Evolutionary conservation across 2,329 filamentous ascomycete genomes (phyloP).

Genomic region (Colletotrichum caudatum): DNA sequence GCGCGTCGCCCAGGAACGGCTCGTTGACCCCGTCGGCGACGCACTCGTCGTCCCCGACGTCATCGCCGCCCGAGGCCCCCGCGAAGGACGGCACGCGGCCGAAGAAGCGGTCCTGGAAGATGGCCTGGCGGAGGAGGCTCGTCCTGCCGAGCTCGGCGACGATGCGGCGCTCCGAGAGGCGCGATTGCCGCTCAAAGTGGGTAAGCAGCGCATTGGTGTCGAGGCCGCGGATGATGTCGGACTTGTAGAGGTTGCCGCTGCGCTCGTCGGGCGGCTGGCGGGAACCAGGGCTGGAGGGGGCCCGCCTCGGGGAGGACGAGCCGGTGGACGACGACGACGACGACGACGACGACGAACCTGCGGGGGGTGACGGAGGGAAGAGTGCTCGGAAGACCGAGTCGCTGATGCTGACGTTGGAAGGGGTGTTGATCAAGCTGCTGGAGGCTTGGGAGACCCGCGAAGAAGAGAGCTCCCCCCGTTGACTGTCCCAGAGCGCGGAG

Average conservation of each 20-base stretch:
- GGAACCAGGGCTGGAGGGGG: neutral
- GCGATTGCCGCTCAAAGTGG: constrained; percentile 28
- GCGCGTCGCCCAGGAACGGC: constrained; percentile 5
- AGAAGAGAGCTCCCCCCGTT: neutral
- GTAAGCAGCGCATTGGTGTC: constrained; percentile 20
- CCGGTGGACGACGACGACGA: neutral
- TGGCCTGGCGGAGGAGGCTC: constrained; percentile 23
- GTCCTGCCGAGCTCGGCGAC: constrained; percentile 22
- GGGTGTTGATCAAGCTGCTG: neutral
- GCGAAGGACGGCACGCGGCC: neutral
- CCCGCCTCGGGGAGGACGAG: neutral
- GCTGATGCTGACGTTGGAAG: neutral
- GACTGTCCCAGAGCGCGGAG: no score
- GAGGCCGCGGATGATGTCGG: constrained; percentile 6
- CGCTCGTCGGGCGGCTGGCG: neutral
- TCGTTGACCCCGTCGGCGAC: neutral
- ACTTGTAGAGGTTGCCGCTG: neutral
- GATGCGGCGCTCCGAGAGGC: constrained; percentile 29
- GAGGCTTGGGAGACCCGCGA: neutral
- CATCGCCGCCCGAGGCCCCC: neutral
- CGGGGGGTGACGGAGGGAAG: no score
- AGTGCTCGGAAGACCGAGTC: neutral
- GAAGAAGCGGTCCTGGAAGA: constrained; percentile 27
- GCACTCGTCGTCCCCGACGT: neutral
- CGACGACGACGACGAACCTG: neutral